Evolutionary conservation across 371 early-diverging fungal species (phyloP).

Genomic region (Actinomortierella wolfii): DNA sequence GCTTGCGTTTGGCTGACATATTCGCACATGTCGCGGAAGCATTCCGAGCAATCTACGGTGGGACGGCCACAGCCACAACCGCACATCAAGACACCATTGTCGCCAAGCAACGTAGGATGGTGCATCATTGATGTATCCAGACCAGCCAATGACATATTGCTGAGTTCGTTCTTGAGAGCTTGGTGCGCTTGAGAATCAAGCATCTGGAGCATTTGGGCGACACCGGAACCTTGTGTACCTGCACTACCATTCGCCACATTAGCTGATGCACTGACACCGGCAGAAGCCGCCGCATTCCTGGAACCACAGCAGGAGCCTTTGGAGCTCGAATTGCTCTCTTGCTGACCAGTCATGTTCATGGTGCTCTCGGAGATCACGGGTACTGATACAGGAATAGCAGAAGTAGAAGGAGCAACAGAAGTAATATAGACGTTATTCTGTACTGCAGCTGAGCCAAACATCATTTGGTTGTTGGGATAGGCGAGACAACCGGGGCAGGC

Average conservation of each 20-base stretch:
- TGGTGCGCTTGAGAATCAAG: constrained; percentile 12
- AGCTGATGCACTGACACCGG: no score
- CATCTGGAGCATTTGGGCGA: no score
- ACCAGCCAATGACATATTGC: constrained; percentile 10
- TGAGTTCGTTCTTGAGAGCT: constrained; percentile 25
- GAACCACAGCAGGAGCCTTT: no score
- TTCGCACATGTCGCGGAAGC: constrained; percentile 61
- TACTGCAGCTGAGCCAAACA: background rate
- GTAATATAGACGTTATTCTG: no score
- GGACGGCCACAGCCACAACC: constrained; percentile 66
- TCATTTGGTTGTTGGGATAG: constrained; percentile 34
- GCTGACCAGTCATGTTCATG: background rate
- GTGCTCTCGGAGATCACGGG: no score
- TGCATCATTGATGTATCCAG: constrained; percentile 34
- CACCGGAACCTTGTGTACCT: no score
- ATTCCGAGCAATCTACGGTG: constrained; percentile 58
- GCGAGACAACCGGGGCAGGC: constrained; percentile 47
- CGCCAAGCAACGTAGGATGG: constrained; percentile 46
- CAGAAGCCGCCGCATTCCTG: no score
- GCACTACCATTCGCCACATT: no score
- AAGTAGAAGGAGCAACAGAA: no score
- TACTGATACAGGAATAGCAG: no score
- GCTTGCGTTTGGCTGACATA: constrained; percentile 37
- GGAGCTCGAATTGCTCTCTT: no score
- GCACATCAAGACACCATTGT: constrained; percentile 57